phyloP scores from a whole-genome alignment of 202 grass and related monocot genomes.

The Brachypodium distachyon region DNA sequence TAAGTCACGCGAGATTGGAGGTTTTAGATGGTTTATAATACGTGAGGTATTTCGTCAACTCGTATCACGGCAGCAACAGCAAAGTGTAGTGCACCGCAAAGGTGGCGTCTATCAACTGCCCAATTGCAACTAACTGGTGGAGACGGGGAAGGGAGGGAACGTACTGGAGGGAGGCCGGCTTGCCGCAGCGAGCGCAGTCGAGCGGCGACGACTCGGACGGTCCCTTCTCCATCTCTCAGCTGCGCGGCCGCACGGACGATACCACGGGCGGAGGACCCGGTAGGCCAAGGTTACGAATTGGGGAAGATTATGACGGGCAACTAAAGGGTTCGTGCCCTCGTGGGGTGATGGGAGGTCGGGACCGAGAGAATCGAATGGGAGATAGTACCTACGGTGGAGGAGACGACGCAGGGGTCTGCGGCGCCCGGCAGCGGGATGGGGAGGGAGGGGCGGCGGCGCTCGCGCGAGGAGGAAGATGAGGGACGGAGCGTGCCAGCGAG shows the following conservation, averaged over 20 bases:
- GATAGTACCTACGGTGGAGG: too few relatives aligned
- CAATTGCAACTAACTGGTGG: background rate
- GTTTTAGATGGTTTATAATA: background rate
- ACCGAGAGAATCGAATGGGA: too few relatives aligned
- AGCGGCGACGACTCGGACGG: slow-evolving; percentile 37
- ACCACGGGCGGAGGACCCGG: too few relatives aligned
- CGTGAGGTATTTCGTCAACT: background rate
- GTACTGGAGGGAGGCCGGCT: slow-evolving; percentile 79
- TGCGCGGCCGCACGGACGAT: background rate
- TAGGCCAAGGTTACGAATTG: too few relatives aligned
- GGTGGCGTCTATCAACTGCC: background rate
- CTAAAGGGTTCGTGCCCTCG: too few relatives aligned
- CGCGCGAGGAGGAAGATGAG: too few relatives aligned
- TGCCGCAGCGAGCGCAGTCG: slow-evolving; percentile 74
- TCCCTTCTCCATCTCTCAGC: slow-evolving; percentile 56
- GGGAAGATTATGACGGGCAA: too few relatives aligned
- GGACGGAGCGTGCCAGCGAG: too few relatives aligned
- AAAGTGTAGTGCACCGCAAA: background rate
- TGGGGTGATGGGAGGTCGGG: too few relatives aligned
- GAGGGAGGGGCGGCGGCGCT: too few relatives aligned
- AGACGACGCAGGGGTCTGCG: too few relatives aligned
- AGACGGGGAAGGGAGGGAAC: background rate
- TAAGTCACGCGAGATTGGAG: background rate
- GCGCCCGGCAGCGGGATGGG: too few relatives aligned
- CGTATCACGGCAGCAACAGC: background rate